These are phyloP conservation scores for Ustilago vetiveriae DNA, from an alignment of 1,284 basidiomycete genomes.

Conservation along the genomic window DNA sequence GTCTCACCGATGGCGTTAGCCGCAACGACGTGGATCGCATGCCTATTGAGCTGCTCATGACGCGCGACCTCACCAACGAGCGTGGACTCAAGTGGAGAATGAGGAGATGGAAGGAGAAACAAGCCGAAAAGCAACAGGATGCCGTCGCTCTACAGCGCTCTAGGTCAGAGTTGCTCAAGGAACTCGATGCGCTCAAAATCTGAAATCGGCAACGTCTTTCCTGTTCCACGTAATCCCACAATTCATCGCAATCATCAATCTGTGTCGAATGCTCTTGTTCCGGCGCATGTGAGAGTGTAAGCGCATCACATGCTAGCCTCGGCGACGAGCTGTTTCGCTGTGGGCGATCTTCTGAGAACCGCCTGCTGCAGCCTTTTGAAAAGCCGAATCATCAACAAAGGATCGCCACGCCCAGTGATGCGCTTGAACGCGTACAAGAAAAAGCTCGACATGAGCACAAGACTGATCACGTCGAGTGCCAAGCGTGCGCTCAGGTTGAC, in stretches of 20 bases:
- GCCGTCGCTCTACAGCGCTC: slow-evolving; percentile 17
- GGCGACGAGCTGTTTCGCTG: slow-evolving; percentile 28
- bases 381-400: slow-evolving; percentile 48
- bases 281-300: background rate
- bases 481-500: slow-evolving; percentile 54
- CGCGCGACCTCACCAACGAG: slow-evolving; percentile 59
- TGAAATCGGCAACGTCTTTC: slow-evolving; percentile 3
- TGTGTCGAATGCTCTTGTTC: too few relatives aligned
- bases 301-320: slow-evolving; percentile 14
- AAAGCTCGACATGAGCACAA: slow-evolving; percentile 52
- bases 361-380: slow-evolving; percentile 34
- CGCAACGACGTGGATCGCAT: slow-evolving; percentile 59
- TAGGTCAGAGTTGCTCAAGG: slow-evolving; percentile 46
- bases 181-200: slow-evolving; percentile 54
- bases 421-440: slow-evolving; percentile 47
- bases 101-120: slow-evolving; percentile 52
- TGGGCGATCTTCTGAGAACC: slow-evolving; percentile 24
- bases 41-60: slow-evolving; percentile 66
- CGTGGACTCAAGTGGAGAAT: slow-evolving; percentile 62
- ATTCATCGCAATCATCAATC: background rate
- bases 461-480: slow-evolving; percentile 57
- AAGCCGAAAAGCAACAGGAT: slow-evolving; percentile 27
- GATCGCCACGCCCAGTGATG: slow-evolving; percentile 60
- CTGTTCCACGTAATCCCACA: background rate
- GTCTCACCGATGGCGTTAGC: slow-evolving; percentile 32